Evolutionary conservation across 768 basidiomycete genomes (phyloP), one percentile per base, ranked within the genome.

Genomic region (Leccinum variicolor): DNA sequence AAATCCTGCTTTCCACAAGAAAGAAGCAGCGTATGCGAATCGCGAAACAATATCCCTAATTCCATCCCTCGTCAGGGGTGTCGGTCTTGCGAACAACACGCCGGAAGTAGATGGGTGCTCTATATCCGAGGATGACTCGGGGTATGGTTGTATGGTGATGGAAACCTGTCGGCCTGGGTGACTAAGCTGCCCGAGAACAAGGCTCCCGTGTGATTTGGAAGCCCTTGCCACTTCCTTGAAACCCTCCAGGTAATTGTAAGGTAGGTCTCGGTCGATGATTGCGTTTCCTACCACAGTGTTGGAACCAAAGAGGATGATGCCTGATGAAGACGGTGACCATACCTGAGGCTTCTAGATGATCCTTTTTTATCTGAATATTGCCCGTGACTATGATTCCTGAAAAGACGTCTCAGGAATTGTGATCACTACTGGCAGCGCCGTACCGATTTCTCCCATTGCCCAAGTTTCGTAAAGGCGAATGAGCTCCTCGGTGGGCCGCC

Each of bases 1-100:
- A 60, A 90, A 90, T 0, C 85, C 87, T 26, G 87, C 86, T 21
- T 65, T 62, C 48, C 75, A 64, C 10, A 86, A 74, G 11, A 83
- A 83, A 26, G 73, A 73, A 4, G 87, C 85, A 2, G 83, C 84
- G 14, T 75, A 71, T 6, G 75, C 81, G 62, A 80, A 88, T 11
- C 79, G 69, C n/a, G 71, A 33, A 21, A 81, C 67, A 56, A 81
- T 81, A 54, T 84, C 79, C 43, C 72, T 63, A 50, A 86, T 81
- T 49, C 85, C 85, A 0, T 64, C 67, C 0, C 66, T 69, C 0
- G 79, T 81, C 34, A 86, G 67, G 1, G 77, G 73, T 3, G 63
- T 64, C 11, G 71, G 71, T 49, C 66, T 53, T 31, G 69, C 69
- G 43, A 74, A 73, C 51, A 66, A 48, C 15, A 74, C 64, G 3